Evolutionary conservation across 371 early-diverging fungal genomes (phyloP), one percentile per base, ranked within the genome.

Genomic region (Rhizopus arrhizus): DNA sequence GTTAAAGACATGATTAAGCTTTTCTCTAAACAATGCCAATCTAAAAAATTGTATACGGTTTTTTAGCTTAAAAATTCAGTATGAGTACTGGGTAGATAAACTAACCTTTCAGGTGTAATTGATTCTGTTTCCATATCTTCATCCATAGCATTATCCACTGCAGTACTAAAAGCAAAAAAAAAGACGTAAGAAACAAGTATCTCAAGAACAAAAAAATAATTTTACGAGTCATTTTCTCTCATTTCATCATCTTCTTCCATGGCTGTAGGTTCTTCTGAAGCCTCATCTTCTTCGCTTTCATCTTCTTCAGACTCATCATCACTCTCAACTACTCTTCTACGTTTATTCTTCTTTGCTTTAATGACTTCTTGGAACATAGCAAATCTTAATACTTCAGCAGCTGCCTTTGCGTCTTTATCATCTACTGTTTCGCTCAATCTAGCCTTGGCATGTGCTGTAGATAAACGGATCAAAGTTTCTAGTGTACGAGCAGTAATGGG

Each of bases 401-500:
- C 98, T 5, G 88, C 87, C 53, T 89, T 86, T 13, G 95, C 96
- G 74, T 98, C 98, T 56, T 84, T 81, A 64, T 86, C 82, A 52
- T 95, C 92, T 5, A 99, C 95, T 3, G 74, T 73, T 34, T 74
- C 70, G 48, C 92, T 89, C 59, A 99, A 78, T 48, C 99, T 87
- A 40, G 92, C 85, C 78, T 99, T 99, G 47, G 99, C 99, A 77
- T 98, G 95, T 6, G 99, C 99, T 9, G 99, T 98, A 3, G 98
- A 85, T 54, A 99, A 77, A 79, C 99, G 94, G 66, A 99, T 99
- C 53, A 99, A 80, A 0, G 99, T 99, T 77, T 99, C 99, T 36
- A 99, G 85, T 11, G 99, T 93, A 84, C 99, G 92, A 7, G 99
- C 94, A 6, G 99, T 99, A 47, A 99, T 85, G 13, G 99, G 99